Evolutionary conservation across 2,329 filamentous ascomycete genomes (phyloP), one percentile per base, ranked within the genome.

Genomic region (Penicillium decumbens): DNA sequence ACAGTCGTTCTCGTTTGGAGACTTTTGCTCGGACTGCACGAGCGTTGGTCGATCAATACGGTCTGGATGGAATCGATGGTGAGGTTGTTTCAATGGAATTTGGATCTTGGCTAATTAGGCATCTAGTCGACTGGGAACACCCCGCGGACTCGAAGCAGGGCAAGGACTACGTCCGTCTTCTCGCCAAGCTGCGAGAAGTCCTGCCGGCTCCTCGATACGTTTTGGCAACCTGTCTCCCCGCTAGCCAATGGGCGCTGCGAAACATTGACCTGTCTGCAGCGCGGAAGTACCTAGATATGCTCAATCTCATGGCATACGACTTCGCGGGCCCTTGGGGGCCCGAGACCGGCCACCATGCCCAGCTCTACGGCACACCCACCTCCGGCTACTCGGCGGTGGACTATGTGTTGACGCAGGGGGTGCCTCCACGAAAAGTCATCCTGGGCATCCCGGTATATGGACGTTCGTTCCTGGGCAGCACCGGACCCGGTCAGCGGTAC

Each of bases 271-370:
- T 92, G 9, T 72, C 69, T 20, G 73, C 76, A 49, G 80, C 84
- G 9, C 78, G 84, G 43, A 72, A 80, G 40, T 83, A 87, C 58
- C 75, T 93, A 30, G 87, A 92, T 67, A 78, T 84, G 54, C 73
- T 93, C 66, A 92, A 92, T 66, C 72, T 93, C 30, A 89, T 87
- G 80, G 81, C 87, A 1, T 93, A 90, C 68, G 88, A 93, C 67
- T 88, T 91, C 63, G 83, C 80, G 24, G 87, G 88, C 1, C 75
- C 81, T 3, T 91, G 87, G 87, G 80, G 80, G 1, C 65, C 74
- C 27, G 79, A 78, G 49, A 81, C 81, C 40, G 88, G 87, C 6
- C 86, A 92, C 65, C 88, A 92, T 47, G 81, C 87, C 4, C 87
- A 90, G 64, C 79, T 93, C 1, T 88, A 84, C 63, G 75, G 80